Evolutionary conservation across 2,329 filamentous ascomycete genomes (phyloP).

Genomic region (Colletotrichum lupini): DNA sequence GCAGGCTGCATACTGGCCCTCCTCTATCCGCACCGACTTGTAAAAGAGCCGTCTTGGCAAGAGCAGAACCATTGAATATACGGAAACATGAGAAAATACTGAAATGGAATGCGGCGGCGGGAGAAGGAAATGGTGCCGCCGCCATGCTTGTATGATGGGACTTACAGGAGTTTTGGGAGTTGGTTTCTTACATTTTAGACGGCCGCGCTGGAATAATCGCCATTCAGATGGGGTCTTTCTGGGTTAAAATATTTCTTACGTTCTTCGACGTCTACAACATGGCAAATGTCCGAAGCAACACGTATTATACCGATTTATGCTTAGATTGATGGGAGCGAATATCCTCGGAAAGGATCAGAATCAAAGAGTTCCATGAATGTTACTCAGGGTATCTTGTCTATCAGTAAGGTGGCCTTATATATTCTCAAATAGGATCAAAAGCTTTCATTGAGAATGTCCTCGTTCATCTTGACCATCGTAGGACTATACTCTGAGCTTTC

Average conservation of each 20-base stretch:
- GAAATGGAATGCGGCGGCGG: background rate
- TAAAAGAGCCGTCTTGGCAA: background rate
- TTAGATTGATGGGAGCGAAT: background rate
- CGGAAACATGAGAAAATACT: background rate
- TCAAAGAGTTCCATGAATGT: background rate
- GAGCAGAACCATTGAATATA: background rate
- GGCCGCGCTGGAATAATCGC: background rate
- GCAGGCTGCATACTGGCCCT: background rate
- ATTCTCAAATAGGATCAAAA: slow-evolving; percentile 54
- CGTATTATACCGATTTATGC: background rate
- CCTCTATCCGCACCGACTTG: slow-evolving; percentile 12
- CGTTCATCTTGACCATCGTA: slow-evolving; percentile 73
- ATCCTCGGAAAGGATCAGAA: background rate
- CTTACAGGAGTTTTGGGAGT: background rate
- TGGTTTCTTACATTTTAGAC: background rate
- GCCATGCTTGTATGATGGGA: background rate
- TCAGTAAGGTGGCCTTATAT: background rate
- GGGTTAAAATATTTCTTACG: background rate
- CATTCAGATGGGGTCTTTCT: background rate
- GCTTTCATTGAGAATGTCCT: slow-evolving; percentile 71
- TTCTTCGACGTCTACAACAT: background rate
- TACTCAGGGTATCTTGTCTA: background rate
- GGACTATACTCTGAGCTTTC: slow-evolving; percentile 70
- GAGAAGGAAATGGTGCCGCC: background rate
- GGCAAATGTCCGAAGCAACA: background rate